Base-by-base conservation (phyloP, 768 basidiomycete species). In the Tylopilus rubrobrunneus region DNA sequence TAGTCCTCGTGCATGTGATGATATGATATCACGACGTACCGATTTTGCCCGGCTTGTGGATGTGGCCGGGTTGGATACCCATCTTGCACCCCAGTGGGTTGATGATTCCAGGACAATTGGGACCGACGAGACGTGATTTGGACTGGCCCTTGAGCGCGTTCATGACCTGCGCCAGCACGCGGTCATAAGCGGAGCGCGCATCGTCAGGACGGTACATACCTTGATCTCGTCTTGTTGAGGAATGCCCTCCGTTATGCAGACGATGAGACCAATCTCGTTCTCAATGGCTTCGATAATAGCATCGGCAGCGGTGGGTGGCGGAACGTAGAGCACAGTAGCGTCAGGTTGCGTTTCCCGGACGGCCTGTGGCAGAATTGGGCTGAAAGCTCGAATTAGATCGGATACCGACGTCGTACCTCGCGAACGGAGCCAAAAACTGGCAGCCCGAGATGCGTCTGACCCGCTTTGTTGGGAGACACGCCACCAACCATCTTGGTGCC, bases 211-310 rank as follows among this genome's bases (percentile, higher is more conserved):
- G 11, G 21, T 33, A 74, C 81, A 47, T 43, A 91, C 92, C 71
- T 81, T 83, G 70, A 99, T 93, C 77, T 99, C 96, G 69, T 99
- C 97, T 9, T 86, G 79, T 69, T 99, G 97, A 15, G 97, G 97
- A 62, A 99, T 99, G 40, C 97, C 97, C 73, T 99, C 97, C 12
- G 97, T 99, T 63, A 99, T 90, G 69, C 94, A 95, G 45, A 99
- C 97, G 76, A 99, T 99, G 55, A 99, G 76, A 17, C 87, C 85
- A 77, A 99, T 95, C 73, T 99, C 97, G 62, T 91, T 92, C 72
- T 98, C 97, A 64, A 99, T 98, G 34, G 97, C 97, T 72, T 99
- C 97, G 51, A 99, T 86, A 70, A 99, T 98, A 40, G 97, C 97
- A 60, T 96, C 95, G 28, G 92, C 97, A 19, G 96, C 96, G 47